Evolutionary conservation across 176 grass and related monocot species (phyloP).

Genomic region (Hordeum marinum): DNA sequence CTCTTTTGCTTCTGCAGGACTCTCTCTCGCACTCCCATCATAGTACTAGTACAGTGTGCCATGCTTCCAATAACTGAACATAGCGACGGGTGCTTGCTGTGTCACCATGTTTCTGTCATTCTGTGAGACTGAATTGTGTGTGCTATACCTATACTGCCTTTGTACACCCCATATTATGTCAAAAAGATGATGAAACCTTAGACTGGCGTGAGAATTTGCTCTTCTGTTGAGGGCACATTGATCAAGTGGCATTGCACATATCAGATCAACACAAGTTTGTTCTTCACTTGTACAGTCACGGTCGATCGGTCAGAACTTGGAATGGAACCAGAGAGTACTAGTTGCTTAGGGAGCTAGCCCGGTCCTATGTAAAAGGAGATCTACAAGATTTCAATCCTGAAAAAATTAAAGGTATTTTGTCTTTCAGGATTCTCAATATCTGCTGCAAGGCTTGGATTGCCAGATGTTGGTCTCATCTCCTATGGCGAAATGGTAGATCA

Average conservation of each 20-base stretch:
- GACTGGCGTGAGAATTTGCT: neutral
- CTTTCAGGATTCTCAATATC: conserved; percentile 85
- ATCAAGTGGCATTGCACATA: conserved; percentile 6
- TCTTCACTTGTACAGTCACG: neutral
- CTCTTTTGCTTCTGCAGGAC: neutral
- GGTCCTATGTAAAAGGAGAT: neutral
- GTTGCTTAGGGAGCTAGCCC: neutral
- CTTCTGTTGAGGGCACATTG: neutral
- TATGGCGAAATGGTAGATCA: conserved; percentile 97
- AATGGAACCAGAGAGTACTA: neutral
- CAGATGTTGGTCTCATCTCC: conserved; percentile 95
- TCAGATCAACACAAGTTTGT: neutral
- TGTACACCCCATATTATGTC: neutral
- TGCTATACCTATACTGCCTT: neutral
- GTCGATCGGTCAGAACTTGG: neutral
- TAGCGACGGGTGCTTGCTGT: neutral
- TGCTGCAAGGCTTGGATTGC: conserved; percentile 75
- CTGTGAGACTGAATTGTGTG: neutral
- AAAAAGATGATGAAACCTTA: neutral
- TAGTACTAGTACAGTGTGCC: neutral
- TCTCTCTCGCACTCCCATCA: neutral
- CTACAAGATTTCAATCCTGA: neutral
- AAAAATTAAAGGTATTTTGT: neutral
- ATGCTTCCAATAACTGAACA: neutral
- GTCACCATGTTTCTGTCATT: neutral